These are phyloP conservation scores for Catunica adiposa DNA, from an alignment of 2,329 filamentous ascomycete species.

Conservation along the genomic window DNA sequence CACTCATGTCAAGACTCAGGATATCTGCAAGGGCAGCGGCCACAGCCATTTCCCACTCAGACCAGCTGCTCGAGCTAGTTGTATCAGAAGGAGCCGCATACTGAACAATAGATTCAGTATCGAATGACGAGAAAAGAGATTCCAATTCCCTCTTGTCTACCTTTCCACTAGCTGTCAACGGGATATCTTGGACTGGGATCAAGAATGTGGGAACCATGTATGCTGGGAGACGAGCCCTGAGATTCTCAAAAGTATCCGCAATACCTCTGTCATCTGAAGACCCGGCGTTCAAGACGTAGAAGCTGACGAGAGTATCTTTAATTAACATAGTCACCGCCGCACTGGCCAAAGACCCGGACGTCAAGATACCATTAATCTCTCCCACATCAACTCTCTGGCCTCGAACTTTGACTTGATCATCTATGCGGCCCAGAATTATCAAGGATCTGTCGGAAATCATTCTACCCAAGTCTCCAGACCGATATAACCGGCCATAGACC, in stretches of 20 bases:
- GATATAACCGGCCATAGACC: conserved; percentile 55
- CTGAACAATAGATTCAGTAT: background rate
- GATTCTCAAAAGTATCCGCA: conserved; percentile 25
- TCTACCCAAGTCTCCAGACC: conserved; percentile 67
- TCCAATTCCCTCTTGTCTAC: conserved; percentile 39
- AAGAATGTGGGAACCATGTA: conserved; percentile 72
- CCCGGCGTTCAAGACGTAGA: conserved; percentile 39
- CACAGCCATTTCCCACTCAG: conserved; percentile 38
- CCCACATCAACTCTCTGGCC: conserved; percentile 65
- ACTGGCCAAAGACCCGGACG: conserved; percentile 33
- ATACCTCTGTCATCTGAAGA: background rate
- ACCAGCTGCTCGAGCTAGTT: conserved; percentile 25
- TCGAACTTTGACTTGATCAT: conserved; percentile 68
- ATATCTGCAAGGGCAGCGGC: conserved; percentile 36
- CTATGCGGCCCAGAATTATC: conserved; percentile 53
- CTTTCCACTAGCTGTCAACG: conserved; percentile 60
- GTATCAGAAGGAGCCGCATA: background rate
- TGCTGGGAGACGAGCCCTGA: conserved; percentile 41
- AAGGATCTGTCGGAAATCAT: conserved; percentile 64
- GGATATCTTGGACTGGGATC: conserved; percentile 52
- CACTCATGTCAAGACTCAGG: conserved; percentile 27
- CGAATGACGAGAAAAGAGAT: conserved; percentile 24
- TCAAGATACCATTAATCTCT: conserved; percentile 47
- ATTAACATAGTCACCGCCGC: conserved; percentile 50
- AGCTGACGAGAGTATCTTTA: conserved; percentile 42